phyloP scores from a whole-genome alignment of 2,329 filamentous ascomycete genomes.

The Myrmaecium sp. region DNA sequence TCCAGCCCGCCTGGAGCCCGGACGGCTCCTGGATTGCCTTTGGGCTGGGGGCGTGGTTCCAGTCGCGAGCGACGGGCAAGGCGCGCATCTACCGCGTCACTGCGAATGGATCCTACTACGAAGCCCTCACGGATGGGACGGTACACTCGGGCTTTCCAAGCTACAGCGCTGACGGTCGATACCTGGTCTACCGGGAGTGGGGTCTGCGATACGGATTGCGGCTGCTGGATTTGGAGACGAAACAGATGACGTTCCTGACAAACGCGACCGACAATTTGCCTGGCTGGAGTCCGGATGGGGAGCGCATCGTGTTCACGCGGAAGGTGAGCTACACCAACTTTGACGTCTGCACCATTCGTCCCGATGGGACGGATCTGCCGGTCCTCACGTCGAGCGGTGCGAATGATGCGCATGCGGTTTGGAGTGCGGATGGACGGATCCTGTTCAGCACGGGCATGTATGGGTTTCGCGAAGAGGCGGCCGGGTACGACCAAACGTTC shows the following conservation, averaged over 20 bases:
- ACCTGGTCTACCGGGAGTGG: constrained; percentile 22
- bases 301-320: constrained; percentile 23
- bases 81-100: constrained; percentile 11
- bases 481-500: constrained; percentile 26
- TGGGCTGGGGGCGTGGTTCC: constrained; percentile 26
- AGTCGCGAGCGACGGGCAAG: constrained; percentile 11
- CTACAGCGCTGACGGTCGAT: constrained; percentile 20
- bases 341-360: constrained; percentile 25
- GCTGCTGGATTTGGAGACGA: constrained; percentile 14
- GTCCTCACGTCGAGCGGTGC: constrained; percentile 18
- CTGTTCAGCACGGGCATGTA: constrained; percentile 26
- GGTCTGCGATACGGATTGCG: constrained; percentile 17
- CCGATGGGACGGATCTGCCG: constrained; percentile 22
- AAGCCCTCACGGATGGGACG: constrained; percentile 17
- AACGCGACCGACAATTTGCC: constrained; percentile 24
- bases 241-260: constrained; percentile 16
- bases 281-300: constrained; percentile 22
- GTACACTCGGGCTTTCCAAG: constrained; percentile 25
- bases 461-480: constrained; percentile 26
- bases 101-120: constrained; percentile 11
- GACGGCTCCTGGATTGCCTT: constrained; percentile 23
- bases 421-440: constrained; percentile 26
- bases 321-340: constrained; percentile 18
- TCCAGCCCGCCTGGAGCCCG: constrained; percentile 23
- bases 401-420: constrained; percentile 30